Conservation (phyloP, 1,284 basidiomycete species). For the Sporisorium sorghi region DNA sequence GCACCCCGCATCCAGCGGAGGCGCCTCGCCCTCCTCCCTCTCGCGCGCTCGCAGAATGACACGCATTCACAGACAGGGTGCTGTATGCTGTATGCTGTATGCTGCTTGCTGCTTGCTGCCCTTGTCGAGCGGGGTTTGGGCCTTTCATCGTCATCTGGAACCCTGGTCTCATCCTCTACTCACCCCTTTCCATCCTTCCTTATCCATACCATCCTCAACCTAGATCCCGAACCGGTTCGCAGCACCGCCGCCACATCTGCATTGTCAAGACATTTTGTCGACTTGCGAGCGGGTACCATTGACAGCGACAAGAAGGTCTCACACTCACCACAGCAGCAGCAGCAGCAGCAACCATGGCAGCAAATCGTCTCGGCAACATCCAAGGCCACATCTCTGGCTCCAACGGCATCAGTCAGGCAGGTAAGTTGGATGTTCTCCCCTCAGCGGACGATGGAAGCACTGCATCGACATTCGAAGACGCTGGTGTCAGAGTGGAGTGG, state of each 20-base stretch:
- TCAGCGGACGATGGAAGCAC: not conserved
- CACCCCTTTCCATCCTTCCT: slow-evolving; percentile 8
- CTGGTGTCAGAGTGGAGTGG: not conserved
- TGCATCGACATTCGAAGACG: not conserved
- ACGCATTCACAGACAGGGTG: too few species aligned
- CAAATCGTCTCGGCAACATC: slow-evolving; percentile 50
- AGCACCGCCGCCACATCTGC: not conserved
- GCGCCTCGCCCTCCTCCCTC: too few species aligned
- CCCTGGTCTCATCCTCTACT: not conserved
- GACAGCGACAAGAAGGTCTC: not conserved
- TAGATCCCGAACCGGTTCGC: not conserved
- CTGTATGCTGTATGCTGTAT: too few species aligned
- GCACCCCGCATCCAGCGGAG: slow-evolving; percentile 23
- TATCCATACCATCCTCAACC: not conserved
- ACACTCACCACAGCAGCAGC: not conserved
- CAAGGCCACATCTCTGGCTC: slow-evolving; percentile 48
- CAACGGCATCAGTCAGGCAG: slow-evolving; percentile 43
- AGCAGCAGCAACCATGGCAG: slow-evolving; percentile 44
- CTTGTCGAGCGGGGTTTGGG: slow-evolving; percentile 3
- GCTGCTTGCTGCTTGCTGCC: too few species aligned
- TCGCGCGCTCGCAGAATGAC: too few species aligned
- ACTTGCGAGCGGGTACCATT: too few species aligned
- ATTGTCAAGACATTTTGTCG: not conserved
- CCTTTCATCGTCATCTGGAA: slow-evolving; percentile 13
- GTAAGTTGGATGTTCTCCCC: slow-evolving; percentile 28